Percentiles rank a stretch among this genome's conserved stretches.
phyloP scores from a whole-genome alignment of 179 eudicot species.

The Vitellaria paradoxa region DNA sequence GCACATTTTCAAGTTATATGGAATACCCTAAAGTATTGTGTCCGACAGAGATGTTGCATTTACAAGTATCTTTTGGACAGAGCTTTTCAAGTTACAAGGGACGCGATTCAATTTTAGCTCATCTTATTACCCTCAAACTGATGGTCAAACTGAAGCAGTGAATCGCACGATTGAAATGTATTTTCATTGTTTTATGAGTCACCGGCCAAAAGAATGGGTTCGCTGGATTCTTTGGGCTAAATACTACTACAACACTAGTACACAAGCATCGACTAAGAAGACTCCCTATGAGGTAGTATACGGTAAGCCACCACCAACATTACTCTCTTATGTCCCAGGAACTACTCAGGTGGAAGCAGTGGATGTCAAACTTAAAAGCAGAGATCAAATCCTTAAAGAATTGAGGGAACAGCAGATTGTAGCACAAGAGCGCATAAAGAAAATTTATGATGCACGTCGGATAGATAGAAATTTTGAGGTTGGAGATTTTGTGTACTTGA shows the following conservation, averaged over 20 bases:
- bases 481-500: background rate
- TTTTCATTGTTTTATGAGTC: background rate
- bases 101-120: background rate
- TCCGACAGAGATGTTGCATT: background rate
- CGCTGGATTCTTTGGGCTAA: background rate
- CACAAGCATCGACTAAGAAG: background rate
- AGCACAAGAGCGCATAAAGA: background rate
- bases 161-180: background rate
- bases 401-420: background rate
- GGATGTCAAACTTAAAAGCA: background rate
- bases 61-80: background rate
- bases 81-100: background rate
- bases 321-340: background rate
- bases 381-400: background rate
- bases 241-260: background rate
- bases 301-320: background rate
- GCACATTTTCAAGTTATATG: no score
- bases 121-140: background rate
- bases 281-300: no score
- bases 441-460: background rate
- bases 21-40: background rate
- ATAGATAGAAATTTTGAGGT: background rate
- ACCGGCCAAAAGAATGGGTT: background rate
- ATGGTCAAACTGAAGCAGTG: background rate
- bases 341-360: background rate